These are phyloP conservation scores for Biscutella laevigata DNA, from an alignment of 441 rosid species.

Conservation along the genomic window DNA sequence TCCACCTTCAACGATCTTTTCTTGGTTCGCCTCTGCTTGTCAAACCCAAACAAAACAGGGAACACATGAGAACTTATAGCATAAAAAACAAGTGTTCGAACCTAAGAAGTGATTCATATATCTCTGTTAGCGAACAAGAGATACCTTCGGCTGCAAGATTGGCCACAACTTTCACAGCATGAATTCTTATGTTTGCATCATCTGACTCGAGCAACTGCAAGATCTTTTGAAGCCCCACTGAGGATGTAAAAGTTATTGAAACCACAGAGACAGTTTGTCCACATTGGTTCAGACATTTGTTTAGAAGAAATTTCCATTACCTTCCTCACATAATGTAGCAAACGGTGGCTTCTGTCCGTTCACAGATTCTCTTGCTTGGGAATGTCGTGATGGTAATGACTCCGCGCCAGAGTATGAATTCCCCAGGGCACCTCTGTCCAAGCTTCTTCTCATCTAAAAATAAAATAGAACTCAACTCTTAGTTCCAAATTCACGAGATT, in stretches of 20 bases:
- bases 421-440: conserved; percentile 53
- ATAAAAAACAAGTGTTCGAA: too few species aligned
- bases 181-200: conserved; percentile 80
- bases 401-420: conserved; percentile 48
- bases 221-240: conserved; percentile 91
- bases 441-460: conserved; percentile 57
- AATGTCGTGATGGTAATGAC: conserved; percentile 46
- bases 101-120: background rate
- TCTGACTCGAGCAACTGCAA: conserved; percentile 84
- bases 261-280: conserved; percentile 9
- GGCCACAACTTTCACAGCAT: conserved; percentile 98
- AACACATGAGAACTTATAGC: background rate
- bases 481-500: conserved; percentile 6
- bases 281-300: conserved; percentile 2
- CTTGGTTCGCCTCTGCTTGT: conserved; percentile 78
- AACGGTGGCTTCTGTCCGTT: conserved; percentile 66
- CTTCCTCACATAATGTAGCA: conserved; percentile 78
- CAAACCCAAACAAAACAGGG: background rate
- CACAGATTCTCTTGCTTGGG: conserved; percentile 45
- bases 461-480: background rate
- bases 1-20: conserved; percentile 93
- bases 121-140: conserved; percentile 1
- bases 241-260: conserved; percentile 21
- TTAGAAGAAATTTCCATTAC: conserved; percentile 28
- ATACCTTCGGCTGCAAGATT: conserved; percentile 98